Base-by-base conservation (phyloP, 2,329 filamentous ascomycete species). In the Penicillium sp. region DNA sequence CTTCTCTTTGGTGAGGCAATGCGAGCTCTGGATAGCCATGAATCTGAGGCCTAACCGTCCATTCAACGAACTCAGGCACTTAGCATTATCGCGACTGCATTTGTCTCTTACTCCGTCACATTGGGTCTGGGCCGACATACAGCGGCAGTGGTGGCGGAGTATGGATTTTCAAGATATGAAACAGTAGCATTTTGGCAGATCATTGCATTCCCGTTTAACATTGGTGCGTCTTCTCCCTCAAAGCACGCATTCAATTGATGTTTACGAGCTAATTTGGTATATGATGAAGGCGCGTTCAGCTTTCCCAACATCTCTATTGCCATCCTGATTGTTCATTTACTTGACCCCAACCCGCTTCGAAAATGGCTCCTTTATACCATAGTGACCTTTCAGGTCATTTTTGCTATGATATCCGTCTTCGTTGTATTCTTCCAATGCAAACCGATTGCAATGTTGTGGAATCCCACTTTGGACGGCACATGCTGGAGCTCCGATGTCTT, bases 131-230 rank as follows among this genome's bases (percentile, higher is more conserved):
- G 68, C 2, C 53, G 66, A 35, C 68, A 70, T 44, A 68, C 67
- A 9, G 59, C 60, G 13, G 66, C 66, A 10, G 67, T 70, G 2
- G 39, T 66, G 5, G 57, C 59, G 3, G 68, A 70, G 14, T 46
- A 61, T 58, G 67, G 67, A 2, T 54, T 58, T n/a, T 63, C 63
- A 14, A 35, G 63, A 39, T 53, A 56, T 14, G 48, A 50, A 16
- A 26, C 44, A n/a, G 58, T 65, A 3, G 60, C 66, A 8, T 63
- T 56, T 41, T 68, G 62, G 63, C 68, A 70, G 48, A 67, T 68
- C n/a, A 44, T 70, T 3, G 68, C 55, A 27, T 70, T 65, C 49
- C 64, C 65, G 2, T 68, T 69, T 50, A 68, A 69, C 39, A 70
- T 69, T 29, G 66, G 66, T 59, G 31, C 2, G 59, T 27, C 3